Evolutionary conservation across 176 grass and related monocot species (phyloP), one percentile per base, ranked within the genome.

Genomic region (Rhynchospora breviuscula): DNA sequence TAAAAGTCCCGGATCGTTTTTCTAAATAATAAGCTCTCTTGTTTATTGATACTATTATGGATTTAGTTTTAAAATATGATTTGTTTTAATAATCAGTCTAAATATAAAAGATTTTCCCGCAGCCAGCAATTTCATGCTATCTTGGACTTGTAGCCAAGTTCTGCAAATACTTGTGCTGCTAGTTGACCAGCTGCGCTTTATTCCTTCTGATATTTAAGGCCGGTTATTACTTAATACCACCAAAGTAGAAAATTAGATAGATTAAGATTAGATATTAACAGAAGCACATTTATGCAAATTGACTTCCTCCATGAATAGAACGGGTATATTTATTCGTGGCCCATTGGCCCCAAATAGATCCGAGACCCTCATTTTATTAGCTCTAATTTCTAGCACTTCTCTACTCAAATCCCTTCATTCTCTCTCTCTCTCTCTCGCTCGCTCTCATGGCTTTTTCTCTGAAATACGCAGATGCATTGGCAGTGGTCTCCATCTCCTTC

Each of bases 391-490:
- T 3, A 3, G 63, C 64, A 67, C 64, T 13, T 67, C 64, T 19
- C 57, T 7, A 23, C 25, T 31, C 63, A 65, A 31, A 60, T 35
- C 11, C 10, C 52, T 3, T 53, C 45, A 53, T 10, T 33, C 80
- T 5, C 81, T 19, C 40, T 33, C 11, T 22, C 23, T 31, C 43
- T 14, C 15, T 45, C 48, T 15, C 21, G 1, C 21, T 25, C 46
- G 23, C 57, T 22, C 53, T 22, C 58, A 93, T 95, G 97, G 88
- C 93, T 0, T 86, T 89, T 49, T 65, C 80, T 68, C 79, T 92
- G 58, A 91, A 87, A 79, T 95, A 99, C 89, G 87, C 62, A 47
- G 97, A 99, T 79, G 88, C 85, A 86, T 81, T 99, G 57, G 86
- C 86, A 59, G 89, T 99, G 85, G 85, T 99, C 61, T 90, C 78